phyloP scores from a whole-genome alignment of 2,329 filamentous ascomycete genomes.

The Cordyceps cateniannulata region DNA sequence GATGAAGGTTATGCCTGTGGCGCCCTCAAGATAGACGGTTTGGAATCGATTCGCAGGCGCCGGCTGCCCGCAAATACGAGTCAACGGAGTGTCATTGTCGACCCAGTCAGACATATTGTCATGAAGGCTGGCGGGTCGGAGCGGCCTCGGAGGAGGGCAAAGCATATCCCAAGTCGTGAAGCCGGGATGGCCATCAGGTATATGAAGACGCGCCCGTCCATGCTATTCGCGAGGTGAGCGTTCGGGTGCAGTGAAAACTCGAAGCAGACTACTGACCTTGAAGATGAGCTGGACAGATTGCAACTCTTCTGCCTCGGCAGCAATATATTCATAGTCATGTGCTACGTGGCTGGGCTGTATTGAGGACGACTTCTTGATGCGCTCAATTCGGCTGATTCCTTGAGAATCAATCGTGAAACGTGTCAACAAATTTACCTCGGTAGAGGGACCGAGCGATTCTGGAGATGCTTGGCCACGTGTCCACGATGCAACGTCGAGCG shows the following conservation, averaged over 20 bases:
- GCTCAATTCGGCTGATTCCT: background rate
- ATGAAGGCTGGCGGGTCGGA: background rate
- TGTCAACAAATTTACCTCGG: background rate
- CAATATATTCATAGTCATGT: background rate
- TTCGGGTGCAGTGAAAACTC: background rate
- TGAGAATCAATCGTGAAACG: constrained; percentile 4
- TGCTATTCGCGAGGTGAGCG: background rate
- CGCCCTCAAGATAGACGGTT: background rate
- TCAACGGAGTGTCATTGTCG: background rate
- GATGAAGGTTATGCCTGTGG: background rate
- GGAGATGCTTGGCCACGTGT: background rate
- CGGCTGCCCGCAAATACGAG: background rate
- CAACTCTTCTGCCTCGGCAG: background rate
- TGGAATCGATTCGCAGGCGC: background rate
- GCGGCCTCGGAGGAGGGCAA: background rate
- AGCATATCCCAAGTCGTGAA: background rate
- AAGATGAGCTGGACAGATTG: background rate
- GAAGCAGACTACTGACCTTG: background rate
- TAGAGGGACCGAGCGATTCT: background rate
- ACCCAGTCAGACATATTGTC: background rate
- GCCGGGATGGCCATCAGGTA: background rate
- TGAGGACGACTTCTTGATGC: background rate
- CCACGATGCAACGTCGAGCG: background rate
- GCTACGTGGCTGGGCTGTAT: background rate
- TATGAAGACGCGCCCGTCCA: background rate